Conservation (phyloP, 208 protist genomes). For the Trypanosoma rangeli region DNA sequence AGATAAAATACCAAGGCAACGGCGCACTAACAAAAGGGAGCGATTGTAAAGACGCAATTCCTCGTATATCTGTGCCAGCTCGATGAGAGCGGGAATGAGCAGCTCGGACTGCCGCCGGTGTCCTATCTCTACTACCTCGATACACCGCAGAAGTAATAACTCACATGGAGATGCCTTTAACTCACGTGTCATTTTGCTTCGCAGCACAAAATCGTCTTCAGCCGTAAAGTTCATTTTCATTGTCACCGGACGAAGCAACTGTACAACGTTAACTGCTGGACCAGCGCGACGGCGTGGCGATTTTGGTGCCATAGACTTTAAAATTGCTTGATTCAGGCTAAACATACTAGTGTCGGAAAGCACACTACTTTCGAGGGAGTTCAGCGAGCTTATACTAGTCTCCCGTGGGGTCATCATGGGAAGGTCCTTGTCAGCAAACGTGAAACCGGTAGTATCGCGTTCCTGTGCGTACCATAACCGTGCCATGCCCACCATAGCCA, state of each 20-base stretch:
- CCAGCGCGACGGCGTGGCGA: slow-evolving; percentile 54
- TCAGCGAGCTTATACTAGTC: slow-evolving; percentile 37
- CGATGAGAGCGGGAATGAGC: slow-evolving; percentile 73
- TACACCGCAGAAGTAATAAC: slow-evolving; percentile 81
- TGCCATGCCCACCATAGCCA: slow-evolving; percentile 78
- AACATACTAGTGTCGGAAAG: slow-evolving; percentile 68
- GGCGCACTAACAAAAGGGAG: slow-evolving; percentile 73
- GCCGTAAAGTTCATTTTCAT: slow-evolving; percentile 27
- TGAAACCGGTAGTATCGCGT: slow-evolving; percentile 66
- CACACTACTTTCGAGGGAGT: slow-evolving; percentile 60
- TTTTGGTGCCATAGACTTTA: slow-evolving; percentile 70
- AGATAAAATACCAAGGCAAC: slow-evolving; percentile 81
- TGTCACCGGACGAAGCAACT: slow-evolving; percentile 41
- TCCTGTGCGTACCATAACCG: slow-evolving; percentile 84
- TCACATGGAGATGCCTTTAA: slow-evolving; percentile 82
- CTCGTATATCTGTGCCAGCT: slow-evolving; percentile 84
- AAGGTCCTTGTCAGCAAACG: slow-evolving; percentile 35
- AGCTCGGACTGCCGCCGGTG: slow-evolving; percentile 83
- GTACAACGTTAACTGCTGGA: slow-evolving; percentile 52
- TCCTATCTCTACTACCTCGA: slow-evolving; percentile 81
- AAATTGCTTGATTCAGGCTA: slow-evolving; percentile 74
- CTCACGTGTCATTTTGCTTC: slow-evolving; percentile 79
- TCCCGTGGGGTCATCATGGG: slow-evolving; percentile 6
- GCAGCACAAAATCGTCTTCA: slow-evolving; percentile 80
- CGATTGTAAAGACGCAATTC: slow-evolving; percentile 75